Conservation (phyloP, 495 filamentous ascomycete species). For the Xylaria venustula region DNA sequence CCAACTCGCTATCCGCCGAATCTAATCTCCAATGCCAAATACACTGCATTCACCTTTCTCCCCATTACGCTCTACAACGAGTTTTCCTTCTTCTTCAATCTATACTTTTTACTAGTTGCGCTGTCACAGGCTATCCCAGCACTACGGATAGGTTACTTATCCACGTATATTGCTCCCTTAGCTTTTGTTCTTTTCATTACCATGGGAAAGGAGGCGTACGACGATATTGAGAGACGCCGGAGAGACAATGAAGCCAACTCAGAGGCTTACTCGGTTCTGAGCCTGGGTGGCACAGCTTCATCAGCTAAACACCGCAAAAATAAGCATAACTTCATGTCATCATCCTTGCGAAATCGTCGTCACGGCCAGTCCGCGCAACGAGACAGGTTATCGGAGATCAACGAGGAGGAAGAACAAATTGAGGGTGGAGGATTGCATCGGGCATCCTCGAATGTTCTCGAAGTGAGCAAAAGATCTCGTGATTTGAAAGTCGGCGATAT, state of each 20-base stretch:
- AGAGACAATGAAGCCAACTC: conserved; percentile 94
- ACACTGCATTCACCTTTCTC: conserved; percentile 92
- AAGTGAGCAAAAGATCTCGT: conserved; percentile 75
- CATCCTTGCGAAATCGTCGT: conserved; percentile 32
- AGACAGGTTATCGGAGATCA: conserved; percentile 51
- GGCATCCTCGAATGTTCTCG: conserved; percentile 47
- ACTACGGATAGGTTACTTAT: conserved; percentile 88
- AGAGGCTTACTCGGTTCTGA: conserved; percentile 80
- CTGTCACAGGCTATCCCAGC: conserved; percentile 88
- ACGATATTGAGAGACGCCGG: conserved; percentile 82
- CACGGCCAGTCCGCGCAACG: conserved; percentile 21
- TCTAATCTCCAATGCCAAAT: conserved; percentile 94
- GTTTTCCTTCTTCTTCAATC: conserved; percentile 99
- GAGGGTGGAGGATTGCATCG: conserved; percentile 38
- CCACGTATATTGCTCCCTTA: conserved; percentile 89
- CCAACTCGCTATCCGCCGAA: conserved; percentile 71
- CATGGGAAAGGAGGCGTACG: conserved; percentile 90
- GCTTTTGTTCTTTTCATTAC: conserved; percentile 90
- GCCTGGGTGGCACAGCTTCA: conserved; percentile 54
- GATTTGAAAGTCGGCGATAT: conserved; percentile 95
- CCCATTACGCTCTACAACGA: conserved; percentile 95
- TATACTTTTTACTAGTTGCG: conserved; percentile 95
- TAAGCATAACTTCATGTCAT: conserved; percentile 37
- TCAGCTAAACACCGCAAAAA: conserved; percentile 26
- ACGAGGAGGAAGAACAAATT: conserved; percentile 53